Evolutionary conservation across 139 green algal species (phyloP).

Genomic region (Micractinium conductrix): DNA sequence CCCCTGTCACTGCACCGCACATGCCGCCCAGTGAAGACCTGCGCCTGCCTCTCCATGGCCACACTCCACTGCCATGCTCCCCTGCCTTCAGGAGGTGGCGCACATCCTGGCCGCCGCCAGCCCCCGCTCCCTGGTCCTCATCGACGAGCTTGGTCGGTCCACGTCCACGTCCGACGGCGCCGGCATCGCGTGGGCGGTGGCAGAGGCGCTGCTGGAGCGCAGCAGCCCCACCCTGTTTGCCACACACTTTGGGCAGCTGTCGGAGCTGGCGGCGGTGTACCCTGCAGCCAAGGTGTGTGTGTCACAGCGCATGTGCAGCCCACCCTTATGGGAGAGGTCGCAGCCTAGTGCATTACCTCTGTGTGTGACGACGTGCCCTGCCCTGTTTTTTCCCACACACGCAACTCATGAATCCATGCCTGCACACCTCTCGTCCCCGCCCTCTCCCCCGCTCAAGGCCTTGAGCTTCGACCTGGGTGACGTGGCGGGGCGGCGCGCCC

Average conservation of each 20-base stretch:
- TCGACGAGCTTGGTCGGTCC: constrained; percentile 84
- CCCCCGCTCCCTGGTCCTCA: constrained; percentile 70
- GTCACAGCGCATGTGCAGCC: too few species aligned
- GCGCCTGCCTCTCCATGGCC: neutral
- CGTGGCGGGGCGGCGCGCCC: neutral
- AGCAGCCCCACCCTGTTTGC: constrained; percentile 67
- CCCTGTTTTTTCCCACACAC: too few species aligned
- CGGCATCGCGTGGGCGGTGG: constrained; percentile 79
- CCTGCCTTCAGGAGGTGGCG: constrained; percentile 52
- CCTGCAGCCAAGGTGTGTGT: constrained; percentile 64
- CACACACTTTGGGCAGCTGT: constrained; percentile 77
- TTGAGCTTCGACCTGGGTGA: constrained; percentile 63
- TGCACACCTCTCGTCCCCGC: too few species aligned
- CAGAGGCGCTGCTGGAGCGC: constrained; percentile 47
- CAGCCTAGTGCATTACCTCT: too few species aligned
- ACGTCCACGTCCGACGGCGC: constrained; percentile 82
- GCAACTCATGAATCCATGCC: too few species aligned
- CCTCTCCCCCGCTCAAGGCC: too few species aligned
- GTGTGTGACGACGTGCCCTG: too few species aligned
- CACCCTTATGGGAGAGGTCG: too few species aligned
- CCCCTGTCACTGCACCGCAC: too few species aligned
- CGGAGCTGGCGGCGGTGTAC: constrained; percentile 68
- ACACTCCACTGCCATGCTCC: neutral
- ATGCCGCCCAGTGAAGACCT: too few species aligned
- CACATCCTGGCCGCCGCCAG: constrained; percentile 63